Base-by-base conservation (phyloP, 495 filamentous ascomycete genomes). In the Aspergillus asperescens region DNA sequence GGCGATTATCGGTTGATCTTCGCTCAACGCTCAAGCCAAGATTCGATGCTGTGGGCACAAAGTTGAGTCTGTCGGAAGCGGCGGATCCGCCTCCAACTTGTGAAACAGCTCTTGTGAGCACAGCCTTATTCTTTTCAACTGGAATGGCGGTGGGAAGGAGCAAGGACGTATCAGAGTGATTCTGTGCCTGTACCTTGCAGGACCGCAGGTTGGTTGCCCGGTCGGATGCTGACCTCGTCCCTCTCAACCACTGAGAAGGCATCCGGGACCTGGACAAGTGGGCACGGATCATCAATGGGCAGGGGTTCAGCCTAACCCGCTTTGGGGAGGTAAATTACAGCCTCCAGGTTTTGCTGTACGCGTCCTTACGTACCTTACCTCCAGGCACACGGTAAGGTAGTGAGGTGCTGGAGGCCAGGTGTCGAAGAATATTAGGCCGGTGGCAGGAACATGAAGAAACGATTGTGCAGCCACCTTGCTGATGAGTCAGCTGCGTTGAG, bases 281-380 rank as follows among this genome's bases (percentile, higher is more conserved):
- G 37, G 57, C 57, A 56, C 57, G 49, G 57, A 60, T 55, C 57
- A 59, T 42, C 23, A 5, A 7, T 53, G 49, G 38, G 39, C 15
- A 16, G 22, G 43, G 43, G 3, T 35, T 48, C 45, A 48, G 22
- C n/a, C 27, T 31, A 32, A 38, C 32, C 43, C 22, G 28, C 8
- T 10, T 12, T 19, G 7, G 27, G 43, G 20, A 46, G 27, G 43
- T 46, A 29, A 44, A 23, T 28, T 25, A 9, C 19, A 8, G 16
- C 16, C 24, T 16, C 24, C 40, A 2, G 22, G 22, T 10, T 22
- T 27, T 20, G 40, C 40, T 13, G 20, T 43, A 24, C 40, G 19
- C 9, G 40, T 1, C 6, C 34, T n/a, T 18, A n/a, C n/a, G n/a
- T 16, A 24, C 40, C 40, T 43, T 43, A 24, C 40, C 7, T 31